Conservation (phyloP, 768 basidiomycete species). For the Chalciporus piperatus region DNA sequence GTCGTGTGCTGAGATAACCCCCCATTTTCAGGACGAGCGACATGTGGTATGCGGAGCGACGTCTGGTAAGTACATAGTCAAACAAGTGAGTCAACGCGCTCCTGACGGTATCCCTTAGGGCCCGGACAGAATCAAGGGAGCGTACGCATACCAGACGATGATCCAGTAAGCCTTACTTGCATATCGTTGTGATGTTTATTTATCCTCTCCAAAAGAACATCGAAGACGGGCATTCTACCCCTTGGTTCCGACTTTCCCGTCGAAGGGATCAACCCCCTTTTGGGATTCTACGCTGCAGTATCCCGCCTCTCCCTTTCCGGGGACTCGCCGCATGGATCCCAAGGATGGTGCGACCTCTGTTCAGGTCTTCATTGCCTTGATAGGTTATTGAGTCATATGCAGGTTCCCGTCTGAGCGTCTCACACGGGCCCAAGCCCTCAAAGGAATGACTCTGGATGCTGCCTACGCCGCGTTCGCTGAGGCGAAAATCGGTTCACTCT, state of each 20-base stretch:
- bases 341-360: conserved; percentile 65
- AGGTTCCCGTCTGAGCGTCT: conserved; percentile 80
- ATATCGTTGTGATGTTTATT: not conserved
- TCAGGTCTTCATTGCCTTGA: not conserved
- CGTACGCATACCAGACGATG: conserved; percentile 86
- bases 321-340: conserved; percentile 74
- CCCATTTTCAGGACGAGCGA: conserved; percentile 64
- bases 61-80: conserved; percentile 49
- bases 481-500: conserved; percentile 65
- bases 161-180: conserved; percentile 49
- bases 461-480: conserved; percentile 88
- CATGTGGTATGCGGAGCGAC: conserved; percentile 88
- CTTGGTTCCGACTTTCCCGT: conserved; percentile 95
- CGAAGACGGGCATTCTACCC: conserved; percentile 57
- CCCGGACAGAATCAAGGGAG: conserved; percentile 74
- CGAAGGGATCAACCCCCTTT: conserved; percentile 83
- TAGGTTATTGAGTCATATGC: not conserved
- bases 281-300: conserved; percentile 88
- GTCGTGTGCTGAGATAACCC: not conserved
- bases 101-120: conserved; percentile 48
- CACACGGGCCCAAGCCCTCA: conserved; percentile 77
- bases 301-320: conserved; percentile 68
- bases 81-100: not conserved
- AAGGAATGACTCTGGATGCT: conserved; percentile 87
- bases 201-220: conserved; percentile 36